Conservation (phyloP, 257 asterid species). For the Gentiana macrophylla region DNA sequence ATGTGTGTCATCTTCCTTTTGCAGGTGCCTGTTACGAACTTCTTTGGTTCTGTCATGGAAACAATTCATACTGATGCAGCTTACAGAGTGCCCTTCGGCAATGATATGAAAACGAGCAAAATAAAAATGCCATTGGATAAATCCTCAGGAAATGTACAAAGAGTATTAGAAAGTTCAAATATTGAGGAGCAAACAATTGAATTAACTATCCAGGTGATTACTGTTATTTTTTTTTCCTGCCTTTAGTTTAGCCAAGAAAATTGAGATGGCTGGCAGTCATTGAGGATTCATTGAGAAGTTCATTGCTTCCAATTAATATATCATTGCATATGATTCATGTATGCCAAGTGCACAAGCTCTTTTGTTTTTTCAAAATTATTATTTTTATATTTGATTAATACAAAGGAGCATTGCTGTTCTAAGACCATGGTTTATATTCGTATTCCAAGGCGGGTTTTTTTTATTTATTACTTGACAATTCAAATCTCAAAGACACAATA, state of each 20-base stretch:
- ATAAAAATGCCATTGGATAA: slow-evolving; percentile 23
- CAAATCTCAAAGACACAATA: background rate
- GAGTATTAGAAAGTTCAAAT: slow-evolving; percentile 29
- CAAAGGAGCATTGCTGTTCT: no score
- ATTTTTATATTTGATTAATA: no score
- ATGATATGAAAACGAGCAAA: slow-evolving; percentile 19
- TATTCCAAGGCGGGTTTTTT: background rate
- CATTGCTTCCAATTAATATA: background rate
- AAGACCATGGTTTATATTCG: background rate
- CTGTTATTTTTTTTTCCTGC: background rate
- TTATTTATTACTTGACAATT: background rate
- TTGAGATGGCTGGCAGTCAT: background rate
- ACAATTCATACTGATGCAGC: slow-evolving; percentile 80
- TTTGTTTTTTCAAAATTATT: no score
- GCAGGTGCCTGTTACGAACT: slow-evolving; percentile 91
- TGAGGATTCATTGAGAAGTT: background rate
- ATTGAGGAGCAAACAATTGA: slow-evolving; percentile 24
- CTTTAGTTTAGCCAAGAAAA: background rate
- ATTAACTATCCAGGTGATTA: slow-evolving; percentile 27
- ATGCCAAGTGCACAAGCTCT: background rate
- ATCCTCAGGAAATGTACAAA: slow-evolving; percentile 18
- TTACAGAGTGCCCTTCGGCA: slow-evolving; percentile 42
- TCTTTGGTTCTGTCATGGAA: slow-evolving; percentile 96
- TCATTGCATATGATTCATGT: background rate
- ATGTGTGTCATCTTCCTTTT: slow-evolving; percentile 11